Conservation (phyloP, 257 asterid genomes). For the Dorcoceras hygrometricum region DNA sequence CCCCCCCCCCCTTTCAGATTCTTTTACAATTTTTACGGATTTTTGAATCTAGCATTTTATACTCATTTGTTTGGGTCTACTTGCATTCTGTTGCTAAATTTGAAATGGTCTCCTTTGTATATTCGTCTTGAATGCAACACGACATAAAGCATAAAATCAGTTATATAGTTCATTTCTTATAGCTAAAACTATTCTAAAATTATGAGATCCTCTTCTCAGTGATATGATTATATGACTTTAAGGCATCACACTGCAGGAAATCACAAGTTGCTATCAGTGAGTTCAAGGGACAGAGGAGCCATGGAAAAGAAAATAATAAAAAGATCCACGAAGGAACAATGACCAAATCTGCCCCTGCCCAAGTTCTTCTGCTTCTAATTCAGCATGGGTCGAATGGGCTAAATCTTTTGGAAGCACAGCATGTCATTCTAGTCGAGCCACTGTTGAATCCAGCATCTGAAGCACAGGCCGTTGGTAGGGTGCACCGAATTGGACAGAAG, state of each 20-base stretch:
- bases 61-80: not conserved
- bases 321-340: constrained; percentile 32
- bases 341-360: constrained; percentile 52
- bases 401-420: constrained; percentile 95
- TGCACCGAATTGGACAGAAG: constrained; percentile 90
- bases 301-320: constrained; percentile 33
- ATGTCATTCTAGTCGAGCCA: constrained; percentile 93
- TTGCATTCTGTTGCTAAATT: not conserved
- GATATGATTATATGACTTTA: constrained; percentile 14
- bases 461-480: constrained; percentile 98
- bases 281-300: constrained; percentile 58
- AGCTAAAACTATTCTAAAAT: too few relatives aligned
- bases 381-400: constrained; percentile 98
- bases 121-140: too few relatives aligned
- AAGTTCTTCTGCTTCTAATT: constrained; percentile 75
- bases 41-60: too few relatives aligned
- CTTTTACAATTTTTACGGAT: too few relatives aligned
- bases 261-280: constrained; percentile 77
- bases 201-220: not conserved
- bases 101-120: too few relatives aligned
- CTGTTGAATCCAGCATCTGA: constrained; percentile 95
- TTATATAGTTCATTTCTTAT: too few relatives aligned
- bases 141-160: too few relatives aligned
- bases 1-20: not conserved
- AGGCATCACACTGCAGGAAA: constrained; percentile 51